Evolutionary conservation across 2,329 filamentous ascomycete genomes (phyloP).

Genomic region (Colletotrichum godetiae): DNA sequence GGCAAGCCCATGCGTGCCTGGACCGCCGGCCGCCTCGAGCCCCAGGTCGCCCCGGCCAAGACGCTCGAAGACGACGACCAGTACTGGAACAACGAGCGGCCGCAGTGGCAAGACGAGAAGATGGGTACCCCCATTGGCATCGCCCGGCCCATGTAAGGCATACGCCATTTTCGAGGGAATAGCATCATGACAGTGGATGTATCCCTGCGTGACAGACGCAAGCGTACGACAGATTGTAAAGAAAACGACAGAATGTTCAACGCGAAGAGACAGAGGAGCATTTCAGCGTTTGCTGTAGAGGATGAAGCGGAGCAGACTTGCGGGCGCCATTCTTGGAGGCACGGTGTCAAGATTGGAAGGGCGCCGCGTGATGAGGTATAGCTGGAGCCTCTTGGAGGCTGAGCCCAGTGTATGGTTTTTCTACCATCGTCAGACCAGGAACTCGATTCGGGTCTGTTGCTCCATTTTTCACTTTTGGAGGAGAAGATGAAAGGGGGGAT

Average conservation of each 20-base stretch:
- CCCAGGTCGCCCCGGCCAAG: constrained; percentile 21
- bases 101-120: constrained; percentile 36
- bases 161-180: not conserved
- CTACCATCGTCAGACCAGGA: not conserved
- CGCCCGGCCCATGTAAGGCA: constrained; percentile 15
- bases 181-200: not conserved
- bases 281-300: not conserved
- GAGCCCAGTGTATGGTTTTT: not conserved
- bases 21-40: constrained; percentile 36
- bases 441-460: not conserved
- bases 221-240: not conserved
- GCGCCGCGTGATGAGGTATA: too few species aligned
- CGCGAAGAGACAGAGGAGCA: not conserved
- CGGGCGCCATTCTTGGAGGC: not conserved
- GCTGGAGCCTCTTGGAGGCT: too few species aligned
- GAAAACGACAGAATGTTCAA: constrained; percentile 2
- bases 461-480: not conserved
- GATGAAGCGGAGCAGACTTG: not conserved
- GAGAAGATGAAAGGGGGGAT: not conserved
- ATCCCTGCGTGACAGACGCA: not conserved
- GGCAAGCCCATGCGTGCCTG: constrained; percentile 37
- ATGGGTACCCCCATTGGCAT: constrained; percentile 20
- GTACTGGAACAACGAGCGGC: constrained; percentile 34
- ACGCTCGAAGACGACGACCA: constrained; percentile 32
- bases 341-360: not conserved